Conservation (phyloP, 78 protist species). For the Dictyostelium brefeldianum region DNA sequence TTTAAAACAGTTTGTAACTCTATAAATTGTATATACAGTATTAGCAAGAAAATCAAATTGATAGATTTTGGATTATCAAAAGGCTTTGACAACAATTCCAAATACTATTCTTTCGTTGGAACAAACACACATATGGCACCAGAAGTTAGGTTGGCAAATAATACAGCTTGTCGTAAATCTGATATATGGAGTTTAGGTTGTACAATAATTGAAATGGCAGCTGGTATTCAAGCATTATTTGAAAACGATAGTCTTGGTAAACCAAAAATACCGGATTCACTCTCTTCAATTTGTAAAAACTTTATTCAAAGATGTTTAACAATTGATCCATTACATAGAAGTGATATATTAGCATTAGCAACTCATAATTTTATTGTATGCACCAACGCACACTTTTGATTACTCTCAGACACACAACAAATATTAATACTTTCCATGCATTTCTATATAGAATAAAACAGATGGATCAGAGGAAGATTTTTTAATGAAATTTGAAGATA, state of each 20-base stretch:
- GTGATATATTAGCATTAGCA: background rate
- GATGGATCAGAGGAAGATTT: too few species aligned
- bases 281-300: background rate
- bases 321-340: background rate
- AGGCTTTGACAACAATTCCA: background rate
- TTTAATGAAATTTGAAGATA: too few species aligned
- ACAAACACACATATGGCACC: conserved; percentile 93
- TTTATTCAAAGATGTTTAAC: conserved; percentile 7
- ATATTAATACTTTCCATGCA: too few species aligned
- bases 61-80: conserved; percentile 86
- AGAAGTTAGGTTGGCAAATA: conserved; percentile 83
- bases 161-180: conserved; percentile 75
- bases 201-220: conserved; percentile 85
- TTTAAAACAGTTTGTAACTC: background rate
- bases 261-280: background rate
- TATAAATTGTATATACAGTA: conserved; percentile 1
- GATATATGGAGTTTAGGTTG: conserved; percentile 91
- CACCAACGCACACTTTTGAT: too few species aligned
- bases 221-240: conserved; percentile 4
- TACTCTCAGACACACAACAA: too few species aligned
- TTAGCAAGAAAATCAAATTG: conserved; percentile 63
- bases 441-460: too few species aligned
- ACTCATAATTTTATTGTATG: conserved; percentile 2
- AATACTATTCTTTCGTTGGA: conserved; percentile 76
- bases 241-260: conserved; percentile 3